Conservation (phyloP, 2,329 filamentous ascomycete genomes). For the Paecilomyces sp. region DNA sequence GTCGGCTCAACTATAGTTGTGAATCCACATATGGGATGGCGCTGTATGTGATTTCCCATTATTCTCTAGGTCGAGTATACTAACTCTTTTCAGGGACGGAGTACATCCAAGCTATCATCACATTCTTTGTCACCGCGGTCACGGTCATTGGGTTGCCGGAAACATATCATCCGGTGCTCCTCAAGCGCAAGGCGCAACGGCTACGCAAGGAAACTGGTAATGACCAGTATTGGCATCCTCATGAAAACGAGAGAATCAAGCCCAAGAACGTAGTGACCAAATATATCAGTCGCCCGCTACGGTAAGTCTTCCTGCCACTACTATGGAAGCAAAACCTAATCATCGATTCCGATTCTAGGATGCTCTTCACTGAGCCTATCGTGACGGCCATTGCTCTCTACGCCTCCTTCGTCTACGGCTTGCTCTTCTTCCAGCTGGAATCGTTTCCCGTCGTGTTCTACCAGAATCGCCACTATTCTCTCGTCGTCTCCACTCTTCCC, state of each 20-base stretch:
- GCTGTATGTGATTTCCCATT: background rate
- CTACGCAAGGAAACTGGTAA: slow-evolving; percentile 35
- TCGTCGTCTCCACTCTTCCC: slow-evolving; percentile 33
- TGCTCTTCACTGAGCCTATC: slow-evolving; percentile 44
- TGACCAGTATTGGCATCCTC: slow-evolving; percentile 36
- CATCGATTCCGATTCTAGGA: slow-evolving; percentile 11
- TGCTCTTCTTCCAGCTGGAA: slow-evolving; percentile 42
- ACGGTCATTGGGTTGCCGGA: slow-evolving; percentile 29
- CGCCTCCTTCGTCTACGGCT: slow-evolving; percentile 39
- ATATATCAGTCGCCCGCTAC: slow-evolving; percentile 34
- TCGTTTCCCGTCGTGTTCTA: slow-evolving; percentile 43
- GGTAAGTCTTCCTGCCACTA: background rate
- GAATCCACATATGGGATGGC: slow-evolving; percentile 13
- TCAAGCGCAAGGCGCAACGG: slow-evolving; percentile 31
- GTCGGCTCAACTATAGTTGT: slow-evolving; percentile 33
- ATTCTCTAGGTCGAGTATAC: background rate
- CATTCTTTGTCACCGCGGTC: slow-evolving; percentile 17
- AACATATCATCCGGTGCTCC: slow-evolving; percentile 32
- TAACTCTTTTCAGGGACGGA: slow-evolving; percentile 26
- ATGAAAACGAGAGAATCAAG: slow-evolving; percentile 37
- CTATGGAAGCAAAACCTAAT: background rate
- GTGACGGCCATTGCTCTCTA: slow-evolving; percentile 40
- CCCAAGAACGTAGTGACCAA: slow-evolving; percentile 28
- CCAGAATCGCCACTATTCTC: slow-evolving; percentile 31
- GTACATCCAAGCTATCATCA: slow-evolving; percentile 37